These are phyloP conservation scores for Oryza australiensis DNA, from an alignment of 176 grass and related monocot species.

Conservation along the genomic window DNA sequence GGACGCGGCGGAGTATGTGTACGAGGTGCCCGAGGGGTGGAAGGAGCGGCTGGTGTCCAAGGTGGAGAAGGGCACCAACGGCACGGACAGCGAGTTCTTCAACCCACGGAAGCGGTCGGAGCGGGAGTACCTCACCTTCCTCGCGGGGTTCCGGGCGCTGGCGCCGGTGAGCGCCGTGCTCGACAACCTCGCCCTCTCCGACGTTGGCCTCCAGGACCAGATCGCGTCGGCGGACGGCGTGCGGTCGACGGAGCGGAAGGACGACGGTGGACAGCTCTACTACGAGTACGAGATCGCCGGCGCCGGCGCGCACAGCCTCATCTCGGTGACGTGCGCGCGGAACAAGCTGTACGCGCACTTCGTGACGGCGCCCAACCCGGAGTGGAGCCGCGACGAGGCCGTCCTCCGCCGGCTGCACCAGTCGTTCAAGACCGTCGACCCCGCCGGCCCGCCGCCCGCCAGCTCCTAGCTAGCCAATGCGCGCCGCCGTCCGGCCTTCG, in stretches of 20 bases:
- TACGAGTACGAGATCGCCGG: constrained; percentile 92
- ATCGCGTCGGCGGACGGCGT: constrained; percentile 75
- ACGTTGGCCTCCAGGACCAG: constrained; percentile 88
- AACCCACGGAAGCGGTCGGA: constrained; percentile 85
- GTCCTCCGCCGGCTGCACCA: constrained; percentile 76
- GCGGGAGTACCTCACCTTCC: constrained; percentile 90
- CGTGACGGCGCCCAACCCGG: constrained; percentile 72
- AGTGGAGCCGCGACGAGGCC: constrained; percentile 76
- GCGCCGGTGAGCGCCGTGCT: constrained; percentile 83
- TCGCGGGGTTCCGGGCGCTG: constrained; percentile 64
- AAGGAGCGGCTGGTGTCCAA: constrained; percentile 95
- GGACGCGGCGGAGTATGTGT: constrained; percentile 85
- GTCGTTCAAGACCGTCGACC: constrained; percentile 80
- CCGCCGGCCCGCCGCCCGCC: not conserved
- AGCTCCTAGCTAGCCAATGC: not conserved
- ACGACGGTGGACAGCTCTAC: constrained; percentile 71
- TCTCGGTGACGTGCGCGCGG: constrained; percentile 76
- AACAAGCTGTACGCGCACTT: constrained; percentile 97
- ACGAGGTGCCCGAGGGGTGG: constrained; percentile 82
- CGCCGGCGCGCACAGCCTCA: constrained; percentile 76
- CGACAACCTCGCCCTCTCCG: constrained; percentile 86
- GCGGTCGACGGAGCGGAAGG: constrained; percentile 42
- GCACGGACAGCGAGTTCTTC: constrained; percentile 98
- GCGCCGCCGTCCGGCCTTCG: not conserved
- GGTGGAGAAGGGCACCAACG: constrained; percentile 99